A percentile compares a stretch with the other conserved stretches of the same genome.
phyloP scores from a whole-genome alignment of 768 basidiomycete species.

The Suillus subluteus region DNA sequence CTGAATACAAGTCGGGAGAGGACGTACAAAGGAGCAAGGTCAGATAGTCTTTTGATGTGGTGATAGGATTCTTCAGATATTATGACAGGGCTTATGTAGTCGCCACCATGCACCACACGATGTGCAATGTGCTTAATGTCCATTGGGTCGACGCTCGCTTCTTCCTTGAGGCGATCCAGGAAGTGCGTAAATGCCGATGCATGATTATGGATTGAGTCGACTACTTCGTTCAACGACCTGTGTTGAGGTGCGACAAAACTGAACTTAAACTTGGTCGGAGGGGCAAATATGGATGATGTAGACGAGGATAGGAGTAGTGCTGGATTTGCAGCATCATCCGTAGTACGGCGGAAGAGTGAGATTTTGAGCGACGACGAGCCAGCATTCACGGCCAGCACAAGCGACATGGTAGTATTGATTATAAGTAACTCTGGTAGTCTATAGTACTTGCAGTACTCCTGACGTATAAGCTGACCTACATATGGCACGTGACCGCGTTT shows the following conservation, averaged over 20 bases:
- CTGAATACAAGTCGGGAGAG: conserved; percentile 7
- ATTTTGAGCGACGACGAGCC: conserved; percentile 89
- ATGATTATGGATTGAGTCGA: conserved; percentile 55
- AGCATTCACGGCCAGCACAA: conserved; percentile 75
- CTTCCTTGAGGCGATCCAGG: conserved; percentile 47
- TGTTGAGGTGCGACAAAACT: conserved; percentile 19
- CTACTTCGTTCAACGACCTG: conserved; percentile 24
- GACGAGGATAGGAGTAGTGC: conserved; percentile 54
- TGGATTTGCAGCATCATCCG: conserved; percentile 35
- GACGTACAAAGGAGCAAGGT: conserved; percentile 78
- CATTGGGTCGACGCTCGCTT: conserved; percentile 44
- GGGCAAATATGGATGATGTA: conserved; percentile 60
- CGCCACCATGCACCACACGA: conserved; percentile 88
- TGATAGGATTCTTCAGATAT: conserved; percentile 71
- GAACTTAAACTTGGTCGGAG: conserved; percentile 56
- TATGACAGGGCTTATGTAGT: conserved; percentile 68
- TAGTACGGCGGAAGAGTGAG: conserved; percentile 55
- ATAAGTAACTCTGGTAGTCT: neutral
- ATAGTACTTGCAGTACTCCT: no score
- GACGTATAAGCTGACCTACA: conserved; percentile 4
- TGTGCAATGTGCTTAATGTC: conserved; percentile 66
- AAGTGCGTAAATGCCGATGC: conserved; percentile 66
- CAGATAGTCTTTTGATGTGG: conserved; percentile 74
- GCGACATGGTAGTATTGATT: conserved; percentile 23
- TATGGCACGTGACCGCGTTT: neutral